phyloP scores from a whole-genome alignment of 371 early-diverging fungal species.

The Capniomyces stellatus region DNA sequence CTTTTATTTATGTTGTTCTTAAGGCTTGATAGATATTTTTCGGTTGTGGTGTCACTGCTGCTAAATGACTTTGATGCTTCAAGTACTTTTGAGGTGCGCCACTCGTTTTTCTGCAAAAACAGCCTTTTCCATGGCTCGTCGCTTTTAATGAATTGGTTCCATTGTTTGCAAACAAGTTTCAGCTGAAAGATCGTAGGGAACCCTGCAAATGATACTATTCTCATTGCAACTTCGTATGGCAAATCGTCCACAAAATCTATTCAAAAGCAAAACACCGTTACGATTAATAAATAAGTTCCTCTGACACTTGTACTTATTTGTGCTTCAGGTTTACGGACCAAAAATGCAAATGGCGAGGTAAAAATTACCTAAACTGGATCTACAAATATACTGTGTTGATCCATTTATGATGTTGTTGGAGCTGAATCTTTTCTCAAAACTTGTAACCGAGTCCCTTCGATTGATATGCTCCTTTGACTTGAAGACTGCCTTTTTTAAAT shows the following conservation, averaged over 20 bases:
- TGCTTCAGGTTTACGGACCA: too few species aligned
- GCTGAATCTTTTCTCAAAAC: too few species aligned
- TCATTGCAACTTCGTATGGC: conserved; percentile 35
- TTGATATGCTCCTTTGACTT: too few species aligned
- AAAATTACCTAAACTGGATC: too few species aligned
- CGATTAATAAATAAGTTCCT: too few species aligned
- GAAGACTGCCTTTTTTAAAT: too few species aligned
- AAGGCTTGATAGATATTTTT: background rate
- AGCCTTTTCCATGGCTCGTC: conserved; percentile 37
- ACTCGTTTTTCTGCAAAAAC: conserved; percentile 26
- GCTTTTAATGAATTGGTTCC: conserved; percentile 32
- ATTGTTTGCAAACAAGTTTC: conserved; percentile 30
- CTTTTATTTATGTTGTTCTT: background rate
- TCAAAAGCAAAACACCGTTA: background rate
- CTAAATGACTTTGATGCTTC: conserved; percentile 9
- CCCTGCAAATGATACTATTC: conserved; percentile 31
- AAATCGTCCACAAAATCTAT: conserved; percentile 32
- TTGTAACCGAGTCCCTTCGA: too few species aligned
- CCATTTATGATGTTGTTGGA: too few species aligned
- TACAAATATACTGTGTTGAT: too few species aligned
- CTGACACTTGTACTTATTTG: too few species aligned
- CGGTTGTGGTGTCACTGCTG: background rate
- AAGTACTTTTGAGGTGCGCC: conserved; percentile 16
- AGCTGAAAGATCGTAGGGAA: conserved; percentile 26
- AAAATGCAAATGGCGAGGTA: too few species aligned